Evolutionary conservation across 139 green algal species (phyloP), one percentile per base, ranked within the genome.

Genomic region (Picochlorum sp.): DNA sequence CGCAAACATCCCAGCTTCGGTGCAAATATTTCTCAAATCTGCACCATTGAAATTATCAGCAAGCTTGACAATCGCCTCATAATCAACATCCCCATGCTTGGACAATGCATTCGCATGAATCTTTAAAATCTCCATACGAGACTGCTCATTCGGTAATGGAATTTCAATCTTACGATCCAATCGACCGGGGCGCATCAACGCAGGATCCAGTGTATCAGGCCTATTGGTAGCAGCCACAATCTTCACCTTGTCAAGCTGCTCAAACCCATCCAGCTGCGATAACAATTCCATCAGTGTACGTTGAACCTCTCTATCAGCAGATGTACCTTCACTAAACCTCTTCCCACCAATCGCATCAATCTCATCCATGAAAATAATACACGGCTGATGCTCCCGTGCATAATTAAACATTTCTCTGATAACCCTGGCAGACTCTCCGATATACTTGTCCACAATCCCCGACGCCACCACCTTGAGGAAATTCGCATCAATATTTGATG

Each of bases 331-430:
- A 66, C 81, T 94, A 80, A 97, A 98, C 30, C 94, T 79, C 49
- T 89, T 77, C 8, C 93, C 94, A 10, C 94, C 94, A 71, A 99
- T 99, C 65, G 94, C 94, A 73, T 99, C 94, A 54, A 99, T 93
- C 76, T 97, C 89, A 56, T 99, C 94, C 94, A 99, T 98, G 83
- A 98, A 99, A 66, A 99, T 98, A 76, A 99, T 95, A 74, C 91
- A 97, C 16, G 94, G 94, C 84, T 99, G 87, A 79, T 97, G 92
- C 63, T 96, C 92, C 14, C 80, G 71, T 2, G 92, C 92, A 62
- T 97, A 95, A 44, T 59, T 77, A 65, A 98, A 99, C 94, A 98
- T 98, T 78, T 99, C 94, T 2, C 94, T 77, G 51, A 98, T 96
- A 32, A 99, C 85, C 11, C 92, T 84, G 3, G 94, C 94, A 1